Evolutionary conservation across 2,329 filamentous ascomycete genomes (phyloP).

Genomic region (Phoma sp.): DNA sequence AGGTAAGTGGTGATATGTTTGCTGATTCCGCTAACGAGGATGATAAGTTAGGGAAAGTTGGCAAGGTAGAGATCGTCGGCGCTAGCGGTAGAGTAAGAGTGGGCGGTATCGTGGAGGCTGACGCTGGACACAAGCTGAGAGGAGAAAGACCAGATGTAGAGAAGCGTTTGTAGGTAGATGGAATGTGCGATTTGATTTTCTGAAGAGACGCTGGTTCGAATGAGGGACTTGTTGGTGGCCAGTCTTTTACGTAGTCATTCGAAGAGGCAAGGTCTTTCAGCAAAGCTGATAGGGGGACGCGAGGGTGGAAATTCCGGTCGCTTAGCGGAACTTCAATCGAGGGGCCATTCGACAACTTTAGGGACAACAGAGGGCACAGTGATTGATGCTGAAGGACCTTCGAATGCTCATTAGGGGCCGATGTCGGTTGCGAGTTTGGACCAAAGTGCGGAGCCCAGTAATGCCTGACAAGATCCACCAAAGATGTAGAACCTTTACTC

Average conservation of each 20-base stretch:
- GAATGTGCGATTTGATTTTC: not conserved
- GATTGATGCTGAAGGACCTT: constrained; percentile 3
- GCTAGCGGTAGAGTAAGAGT: not conserved
- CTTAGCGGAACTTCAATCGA: not conserved
- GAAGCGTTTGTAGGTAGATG: not conserved
- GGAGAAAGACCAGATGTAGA: not conserved
- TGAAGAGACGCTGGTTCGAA: not conserved
- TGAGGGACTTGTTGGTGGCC: not conserved
- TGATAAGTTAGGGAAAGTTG: not conserved
- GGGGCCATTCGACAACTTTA: not conserved
- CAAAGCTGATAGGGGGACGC: constrained; percentile 28
- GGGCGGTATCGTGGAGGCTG: not conserved
- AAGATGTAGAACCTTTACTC: not conserved
- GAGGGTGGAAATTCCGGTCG: not conserved
- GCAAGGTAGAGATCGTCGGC: not conserved
- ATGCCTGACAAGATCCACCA: constrained; percentile 21
- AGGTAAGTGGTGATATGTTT: not conserved
- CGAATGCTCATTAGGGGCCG: not conserved
- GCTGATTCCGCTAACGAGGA: not conserved
- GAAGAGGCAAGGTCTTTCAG: constrained; percentile 14
- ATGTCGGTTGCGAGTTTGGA: constrained; percentile 16
- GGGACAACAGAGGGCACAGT: not conserved
- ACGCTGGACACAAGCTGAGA: not conserved
- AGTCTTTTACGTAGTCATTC: not conserved
- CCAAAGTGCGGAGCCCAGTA: constrained; percentile 34